phyloP scores from a whole-genome alignment of 345 rosid genomes.

The Gossypium thurberi region DNA sequence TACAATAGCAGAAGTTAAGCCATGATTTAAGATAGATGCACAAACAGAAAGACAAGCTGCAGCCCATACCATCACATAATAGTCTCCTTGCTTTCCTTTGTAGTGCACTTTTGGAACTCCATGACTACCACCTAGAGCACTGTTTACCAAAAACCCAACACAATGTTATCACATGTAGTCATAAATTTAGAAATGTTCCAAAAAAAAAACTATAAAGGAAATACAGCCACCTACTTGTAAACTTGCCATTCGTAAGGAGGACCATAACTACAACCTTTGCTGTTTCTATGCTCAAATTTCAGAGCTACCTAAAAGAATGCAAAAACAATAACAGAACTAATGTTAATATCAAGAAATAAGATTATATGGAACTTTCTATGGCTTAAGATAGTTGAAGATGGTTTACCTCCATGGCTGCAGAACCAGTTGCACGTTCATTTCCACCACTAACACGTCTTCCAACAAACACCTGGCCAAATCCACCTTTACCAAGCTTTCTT shows the following conservation, averaged over 20 bases:
- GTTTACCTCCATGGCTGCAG: conserved; percentile 76
- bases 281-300: conserved; percentile 89
- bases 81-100: conserved; percentile 97
- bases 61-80: conserved; percentile 77
- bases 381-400: background rate
- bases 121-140: conserved; percentile 93
- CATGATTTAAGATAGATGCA: conserved; percentile 11
- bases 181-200: background rate
- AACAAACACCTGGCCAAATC: conserved; percentile 98
- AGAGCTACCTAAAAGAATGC: conserved; percentile 65
- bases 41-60: conserved; percentile 2
- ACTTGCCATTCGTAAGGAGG: conserved; percentile 99
- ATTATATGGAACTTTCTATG: background rate
- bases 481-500: conserved; percentile 93
- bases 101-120: conserved; percentile 90
- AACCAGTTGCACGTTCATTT: conserved; percentile 61
- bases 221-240: conserved; percentile 54
- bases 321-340: conserved; percentile 12
- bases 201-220: background rate
- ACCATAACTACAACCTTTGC: conserved; percentile 98
- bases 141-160: conserved; percentile 25
- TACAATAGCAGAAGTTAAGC: conserved; percentile 6
- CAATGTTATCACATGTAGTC: background rate
- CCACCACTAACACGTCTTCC: conserved; percentile 77
- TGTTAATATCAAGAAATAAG: background rate